Percentiles rank a stretch among this genome's conserved stretches.
Evolutionary conservation across 148 eudicot genomes (phyloP).

Genomic region (Rhododendron henanense): DNA sequence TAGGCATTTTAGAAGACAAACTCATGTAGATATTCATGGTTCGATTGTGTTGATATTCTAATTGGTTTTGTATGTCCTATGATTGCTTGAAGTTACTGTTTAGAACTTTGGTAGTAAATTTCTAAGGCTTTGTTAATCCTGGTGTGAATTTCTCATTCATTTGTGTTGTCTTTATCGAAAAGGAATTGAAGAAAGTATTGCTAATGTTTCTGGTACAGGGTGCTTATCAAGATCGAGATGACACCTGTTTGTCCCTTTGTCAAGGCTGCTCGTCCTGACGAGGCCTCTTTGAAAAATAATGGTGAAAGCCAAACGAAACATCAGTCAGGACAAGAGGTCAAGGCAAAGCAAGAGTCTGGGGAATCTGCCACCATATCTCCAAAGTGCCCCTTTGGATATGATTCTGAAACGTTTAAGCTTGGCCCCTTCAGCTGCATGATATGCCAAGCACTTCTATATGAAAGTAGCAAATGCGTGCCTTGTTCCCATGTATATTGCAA

Average conservation of each 20-base stretch:
- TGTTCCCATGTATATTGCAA: conserved; percentile 91
- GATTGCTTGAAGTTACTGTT: background rate
- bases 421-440: conserved; percentile 93
- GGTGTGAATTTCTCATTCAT: background rate
- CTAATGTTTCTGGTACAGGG: conserved; percentile 21
- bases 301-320: conserved; percentile 61
- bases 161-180: background rate
- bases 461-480: conserved; percentile 82
- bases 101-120: background rate
- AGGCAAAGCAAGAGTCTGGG: conserved; percentile 44
- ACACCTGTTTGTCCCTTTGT: conserved; percentile 93
- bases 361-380: conserved; percentile 46
- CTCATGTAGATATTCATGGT: background rate
- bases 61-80: background rate
- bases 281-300: conserved; percentile 50
- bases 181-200: background rate
- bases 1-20: background rate
- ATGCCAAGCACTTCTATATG: conserved; percentile 92
- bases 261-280: conserved; percentile 89
- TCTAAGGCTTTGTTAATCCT: background rate
- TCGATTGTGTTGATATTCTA: background rate
- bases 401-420: conserved; percentile 78
- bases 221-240: conserved; percentile 40
- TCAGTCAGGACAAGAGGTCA: conserved; percentile 45
- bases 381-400: conserved; percentile 95